Evolutionary conservation across 1,284 basidiomycete species (phyloP), one percentile per base, ranked within the genome.

Genomic region (Lignosus rhinocerotis): DNA sequence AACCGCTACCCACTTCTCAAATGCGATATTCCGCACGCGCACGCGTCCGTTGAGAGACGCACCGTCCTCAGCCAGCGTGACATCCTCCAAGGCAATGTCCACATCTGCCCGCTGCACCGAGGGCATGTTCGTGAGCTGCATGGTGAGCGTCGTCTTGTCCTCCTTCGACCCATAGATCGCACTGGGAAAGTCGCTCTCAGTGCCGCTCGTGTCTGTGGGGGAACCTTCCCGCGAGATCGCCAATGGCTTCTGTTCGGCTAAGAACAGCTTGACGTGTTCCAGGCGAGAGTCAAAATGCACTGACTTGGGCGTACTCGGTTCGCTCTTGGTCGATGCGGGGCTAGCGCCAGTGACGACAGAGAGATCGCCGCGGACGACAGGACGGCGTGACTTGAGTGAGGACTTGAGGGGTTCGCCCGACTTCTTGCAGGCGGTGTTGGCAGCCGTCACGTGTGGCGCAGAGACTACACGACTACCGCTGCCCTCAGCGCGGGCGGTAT

Each of bases 221-320:
- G 91, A 94, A 0, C 94, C 94, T 67, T 93, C 89, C 50, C 95
- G 85, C 19, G 90, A 93, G 16, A 99, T 96, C 1, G 96, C 95
- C 11, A 92, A 80, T 0, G 96, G 96, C 73, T 94, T 93, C 74
- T 98, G 96, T 74, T 94, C 91, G 31, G 94, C 89, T 53, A 95
- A 78, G 78, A 98, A 98, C 54, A 96, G 82, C 75, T 95, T 96
- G 67, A 98, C 91, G 61, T 90, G 89, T 73, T 97, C 96, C 55
- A 98, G 85, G 70, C 96, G 85, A 6, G 88, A 74, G 75, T 97
- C 93, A 65, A 99, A 99, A 70, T 98, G 94, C 9, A 99, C 96
- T 36, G 85, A 87, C 74, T 96, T 96, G 74, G 86, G 83, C 42
- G 86, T 84, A 41, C 73, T 76, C 7, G 87, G 83, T 63, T 83